These are phyloP conservation scores for Podaxis sp. DNA, from an alignment of 768 basidiomycete genomes.

Conservation along the genomic window DNA sequence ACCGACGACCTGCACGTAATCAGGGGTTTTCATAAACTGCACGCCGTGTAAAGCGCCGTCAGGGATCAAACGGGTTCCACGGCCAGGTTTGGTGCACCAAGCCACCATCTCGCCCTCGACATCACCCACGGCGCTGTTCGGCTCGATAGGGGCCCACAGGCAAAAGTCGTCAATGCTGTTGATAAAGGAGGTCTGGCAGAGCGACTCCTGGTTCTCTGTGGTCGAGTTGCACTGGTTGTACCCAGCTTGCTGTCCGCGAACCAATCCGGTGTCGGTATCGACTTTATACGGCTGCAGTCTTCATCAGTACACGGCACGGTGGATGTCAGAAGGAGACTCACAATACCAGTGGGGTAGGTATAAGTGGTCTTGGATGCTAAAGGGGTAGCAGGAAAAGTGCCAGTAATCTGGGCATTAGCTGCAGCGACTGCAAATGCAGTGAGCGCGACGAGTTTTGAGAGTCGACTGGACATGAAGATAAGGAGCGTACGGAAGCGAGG, in stretches of 20 bases:
- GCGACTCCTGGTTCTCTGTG: conserved; percentile 55
- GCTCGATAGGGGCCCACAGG: conserved; percentile 57
- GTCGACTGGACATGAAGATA: too few relatives aligned
- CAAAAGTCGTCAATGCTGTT: conserved; percentile 67
- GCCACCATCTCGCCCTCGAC: conserved; percentile 75
- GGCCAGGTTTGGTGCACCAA: conserved; percentile 72
- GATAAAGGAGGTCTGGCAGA: conserved; percentile 60
- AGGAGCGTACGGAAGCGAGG: too few relatives aligned
- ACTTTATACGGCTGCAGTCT: conserved; percentile 32
- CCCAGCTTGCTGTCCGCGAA: conserved; percentile 51
- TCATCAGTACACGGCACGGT: background rate
- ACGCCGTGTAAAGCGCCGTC: conserved; percentile 61
- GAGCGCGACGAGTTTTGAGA: background rate
- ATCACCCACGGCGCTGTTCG: conserved; percentile 59
- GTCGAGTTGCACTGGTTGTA: conserved; percentile 71
- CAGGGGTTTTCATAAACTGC: conserved; percentile 61
- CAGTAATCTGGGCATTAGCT: conserved; percentile 12
- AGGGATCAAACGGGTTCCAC: conserved; percentile 73
- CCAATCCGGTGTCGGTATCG: conserved; percentile 31
- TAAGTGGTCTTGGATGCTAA: conserved; percentile 40
- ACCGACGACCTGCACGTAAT: conserved; percentile 66
- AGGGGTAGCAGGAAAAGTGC: conserved; percentile 39
- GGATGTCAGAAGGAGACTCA: conserved; percentile 20
- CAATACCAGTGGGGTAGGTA: conserved; percentile 41
- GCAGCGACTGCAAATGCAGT: background rate